Base-by-base conservation (phyloP, 1,284 basidiomycete genomes). In the Cronartium ribicola region DNA sequence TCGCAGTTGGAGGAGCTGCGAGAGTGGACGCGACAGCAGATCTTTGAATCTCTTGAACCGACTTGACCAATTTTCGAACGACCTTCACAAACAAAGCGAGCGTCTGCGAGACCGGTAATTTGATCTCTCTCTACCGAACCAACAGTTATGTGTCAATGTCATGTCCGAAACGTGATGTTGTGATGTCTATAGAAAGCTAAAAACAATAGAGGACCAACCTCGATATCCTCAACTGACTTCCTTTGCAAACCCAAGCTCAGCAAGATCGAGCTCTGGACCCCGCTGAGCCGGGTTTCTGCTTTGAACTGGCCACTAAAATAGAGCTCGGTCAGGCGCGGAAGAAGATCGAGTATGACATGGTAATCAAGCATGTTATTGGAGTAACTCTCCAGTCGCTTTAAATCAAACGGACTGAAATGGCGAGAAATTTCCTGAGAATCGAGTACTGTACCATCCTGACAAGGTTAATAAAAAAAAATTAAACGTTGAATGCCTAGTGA, bases 301-400 rank as follows among this genome's bases (percentile, higher is more conserved):
- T 84, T 84, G n/a, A 94, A 83, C 22, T 89, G 86, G 75, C 87
- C 85, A 78, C 90, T 87, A 81, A 98, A 99, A 84, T 91, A 96
- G 5, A 98, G 84, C 14, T 85, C 83, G 0, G 92, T 88, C 44
- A 95, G 83, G 0, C 84, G 86, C 0, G 96, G 94, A 4, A 98
- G 84, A 14, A 98, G 85, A 81, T 99, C 96, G 64, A 98, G 85
- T 75, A 98, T 88, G 79, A 97, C 91, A 80, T 97, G 94, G 80
- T 95, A 96, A 82, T 98, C 96, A 63, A 98, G 86, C 87, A 91
- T 89, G 82, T 94, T 96, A 82, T 95, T 94, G 4, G 92, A 90
- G 79, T 98, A 99, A 5, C 94, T 91, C 78, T 95, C 91, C 44
- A 98, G 86, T 2, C 96, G 89, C 83, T 98, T 98, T 79, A 98